Percentiles rank a stretch among this genome's conserved stretches.
These are phyloP conservation scores for Naumovozyma baii DNA, from an alignment of 805 yeast species.

Conservation along the genomic window DNA sequence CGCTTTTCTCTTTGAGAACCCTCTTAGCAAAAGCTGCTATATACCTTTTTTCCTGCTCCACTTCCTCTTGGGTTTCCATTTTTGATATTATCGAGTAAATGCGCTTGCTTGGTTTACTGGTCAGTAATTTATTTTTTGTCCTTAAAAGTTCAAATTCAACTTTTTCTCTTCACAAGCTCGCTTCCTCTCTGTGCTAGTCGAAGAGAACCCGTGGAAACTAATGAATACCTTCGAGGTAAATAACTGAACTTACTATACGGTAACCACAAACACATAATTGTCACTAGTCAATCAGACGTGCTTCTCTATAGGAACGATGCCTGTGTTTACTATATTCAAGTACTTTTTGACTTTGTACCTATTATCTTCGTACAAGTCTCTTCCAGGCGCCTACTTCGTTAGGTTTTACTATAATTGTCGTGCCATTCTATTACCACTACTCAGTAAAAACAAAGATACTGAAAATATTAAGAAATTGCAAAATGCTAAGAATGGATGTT, in stretches of 20 bases:
- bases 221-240: too few relatives aligned
- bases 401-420: conserved; percentile 48
- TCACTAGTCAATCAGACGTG: too few relatives aligned
- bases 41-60: conserved; percentile 7
- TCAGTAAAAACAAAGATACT: conserved; percentile 18
- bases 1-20: conserved; percentile 25
- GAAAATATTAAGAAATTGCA: conserved; percentile 15
- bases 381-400: conserved; percentile 57
- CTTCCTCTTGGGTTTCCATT: neutral
- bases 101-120: neutral
- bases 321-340: conserved; percentile 7
- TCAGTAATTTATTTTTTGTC: too few relatives aligned
- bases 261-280: too few relatives aligned
- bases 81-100: neutral
- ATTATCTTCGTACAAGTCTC: conserved; percentile 40
- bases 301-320: neutral
- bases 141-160: too few relatives aligned
- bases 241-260: too few relatives aligned
- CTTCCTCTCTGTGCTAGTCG: too few relatives aligned
- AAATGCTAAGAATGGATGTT: conserved; percentile 23
- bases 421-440: conserved; percentile 34
- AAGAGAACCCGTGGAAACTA: too few relatives aligned
- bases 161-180: too few relatives aligned
- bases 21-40: conserved; percentile 21
- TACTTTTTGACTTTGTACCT: conserved; percentile 11